Base-by-base conservation (phyloP, 768 basidiomycete genomes). In the Naematelia aurantialba region DNA sequence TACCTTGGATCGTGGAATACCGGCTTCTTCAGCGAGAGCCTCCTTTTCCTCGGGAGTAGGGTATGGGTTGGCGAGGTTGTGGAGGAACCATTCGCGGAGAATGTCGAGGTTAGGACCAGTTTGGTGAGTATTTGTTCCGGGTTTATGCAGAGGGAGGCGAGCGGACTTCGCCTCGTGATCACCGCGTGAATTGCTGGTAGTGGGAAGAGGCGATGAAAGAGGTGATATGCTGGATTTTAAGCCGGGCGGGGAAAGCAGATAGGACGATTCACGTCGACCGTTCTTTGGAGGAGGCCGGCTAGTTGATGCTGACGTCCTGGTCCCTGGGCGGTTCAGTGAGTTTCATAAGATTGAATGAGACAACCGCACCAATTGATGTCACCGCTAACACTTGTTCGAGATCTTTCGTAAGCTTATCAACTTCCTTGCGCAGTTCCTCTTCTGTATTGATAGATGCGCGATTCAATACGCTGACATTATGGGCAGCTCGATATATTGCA, bases 71-170 rank as follows among this genome's bases (percentile, higher is more conserved):
- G 62, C 21, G 50, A 73, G 60, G 47, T 73, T 44, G 24, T 51
- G 5, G 56, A 70, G 61, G 58, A 73, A 70, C 67, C 69, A 73
- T 25, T 49, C 52, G 10, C 72, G 72, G 45, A 73, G 53, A 29
- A 54, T 62, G 55, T 61, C 53, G 42, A 25, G 46, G 45, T 2
- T 29, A n/a, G 29, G 56, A 26, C 45, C 17, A 21, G 55, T 50
- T 34, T 26, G 45, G 22, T n/a, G 56, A 27, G 2, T 45, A 21
- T 39, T 22, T 47, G 44, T 44, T 45, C 26, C 30, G 17, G 2
- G 26, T 12, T 24, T 8, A 19, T 8, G 46, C 11, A 47, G 8
- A 19, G 46, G 46, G 21, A 25, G 46, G 24, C n/a, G n/a, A 5
- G 24, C n/a, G 46, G 46, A 47, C n/a, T 47, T 47, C 10, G 46